These are phyloP conservation scores for Globisporangium abappressorium DNA, from an alignment of 352 stramenopile genomes.

Conservation along the genomic window DNA sequence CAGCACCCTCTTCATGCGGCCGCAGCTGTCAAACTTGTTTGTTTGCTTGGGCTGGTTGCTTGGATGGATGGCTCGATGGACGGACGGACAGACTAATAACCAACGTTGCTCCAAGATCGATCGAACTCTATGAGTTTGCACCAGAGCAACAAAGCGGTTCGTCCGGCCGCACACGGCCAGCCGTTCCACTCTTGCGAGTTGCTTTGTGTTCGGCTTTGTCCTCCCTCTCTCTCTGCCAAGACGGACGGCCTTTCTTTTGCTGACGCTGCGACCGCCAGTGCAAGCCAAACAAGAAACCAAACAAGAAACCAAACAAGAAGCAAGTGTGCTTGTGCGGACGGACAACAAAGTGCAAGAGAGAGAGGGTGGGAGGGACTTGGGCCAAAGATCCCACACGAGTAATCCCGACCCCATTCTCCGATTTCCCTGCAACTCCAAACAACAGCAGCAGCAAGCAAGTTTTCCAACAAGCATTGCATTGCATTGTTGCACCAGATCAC, in stretches of 20 bases:
- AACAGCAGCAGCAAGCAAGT: background rate
- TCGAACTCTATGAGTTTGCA: background rate
- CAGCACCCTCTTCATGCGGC: background rate
- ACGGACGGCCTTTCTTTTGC: background rate
- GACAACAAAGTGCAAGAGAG: background rate
- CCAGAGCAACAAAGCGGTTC: background rate
- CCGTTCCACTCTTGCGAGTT: constrained; percentile 2
- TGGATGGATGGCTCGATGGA: background rate
- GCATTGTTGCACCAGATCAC: constrained; percentile 3
- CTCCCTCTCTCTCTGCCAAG: constrained; percentile 6
- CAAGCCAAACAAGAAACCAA: background rate
- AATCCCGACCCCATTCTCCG: constrained; percentile 1
- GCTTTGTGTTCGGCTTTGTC: background rate
- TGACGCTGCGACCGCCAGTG: background rate
- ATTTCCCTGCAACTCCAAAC: background rate
- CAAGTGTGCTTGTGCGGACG: too few species aligned
- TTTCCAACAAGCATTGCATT: constrained; percentile 5
- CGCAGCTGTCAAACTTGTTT: background rate
- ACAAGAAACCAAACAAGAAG: background rate
- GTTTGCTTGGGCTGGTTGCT: background rate
- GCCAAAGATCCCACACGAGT: background rate
- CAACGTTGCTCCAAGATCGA: background rate
- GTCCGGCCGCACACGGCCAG: background rate
- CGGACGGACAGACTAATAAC: background rate
- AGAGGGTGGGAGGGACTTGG: background rate